These are phyloP conservation scores for Sanghuangporus weigelae DNA, from an alignment of 1,284 basidiomycete species.

Conservation along the genomic window DNA sequence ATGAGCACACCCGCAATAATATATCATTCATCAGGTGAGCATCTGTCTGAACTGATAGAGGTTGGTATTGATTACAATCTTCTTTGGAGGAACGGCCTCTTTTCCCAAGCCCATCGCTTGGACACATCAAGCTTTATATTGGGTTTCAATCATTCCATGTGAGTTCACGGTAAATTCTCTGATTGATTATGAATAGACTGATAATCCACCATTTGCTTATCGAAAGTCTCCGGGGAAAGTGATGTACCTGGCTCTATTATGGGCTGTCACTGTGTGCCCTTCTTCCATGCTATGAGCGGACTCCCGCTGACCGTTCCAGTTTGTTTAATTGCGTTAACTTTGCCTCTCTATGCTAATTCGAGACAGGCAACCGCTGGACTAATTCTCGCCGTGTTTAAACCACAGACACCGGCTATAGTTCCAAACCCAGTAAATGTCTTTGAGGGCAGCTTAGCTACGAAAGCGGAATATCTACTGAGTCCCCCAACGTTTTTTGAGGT, in stretches of 20 bases:
- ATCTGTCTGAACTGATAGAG: not conserved
- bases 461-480: slow-evolving; percentile 3
- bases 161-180: not conserved
- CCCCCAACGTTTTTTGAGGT: slow-evolving; percentile 17
- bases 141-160: slow-evolving; percentile 5
- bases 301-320: slow-evolving; percentile 2
- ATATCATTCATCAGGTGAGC: slow-evolving; percentile 18
- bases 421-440: slow-evolving; percentile 17
- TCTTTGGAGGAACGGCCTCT: slow-evolving; percentile 14
- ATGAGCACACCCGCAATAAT: slow-evolving; percentile 13
- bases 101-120: slow-evolving; percentile 16
- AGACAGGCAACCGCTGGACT: slow-evolving; percentile 3
- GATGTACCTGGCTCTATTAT: slow-evolving; percentile 13
- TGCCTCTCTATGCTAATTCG: not conserved
- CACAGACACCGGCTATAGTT: slow-evolving; percentile 10
- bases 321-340: not conserved
- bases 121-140: slow-evolving; percentile 6
- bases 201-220: not conserved
- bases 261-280: slow-evolving; percentile 11
- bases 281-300: slow-evolving; percentile 18
- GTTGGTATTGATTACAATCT: not conserved
- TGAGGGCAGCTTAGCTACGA: not conserved
- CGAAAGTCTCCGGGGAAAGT: slow-evolving; percentile 4
- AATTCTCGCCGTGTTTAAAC: slow-evolving; percentile 12
- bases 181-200: not conserved